Percentiles rank a stretch among this genome's conserved stretches.
phyloP scores from a whole-genome alignment of 495 filamentous ascomycete species.

The Annulohypoxylon moriforme region DNA sequence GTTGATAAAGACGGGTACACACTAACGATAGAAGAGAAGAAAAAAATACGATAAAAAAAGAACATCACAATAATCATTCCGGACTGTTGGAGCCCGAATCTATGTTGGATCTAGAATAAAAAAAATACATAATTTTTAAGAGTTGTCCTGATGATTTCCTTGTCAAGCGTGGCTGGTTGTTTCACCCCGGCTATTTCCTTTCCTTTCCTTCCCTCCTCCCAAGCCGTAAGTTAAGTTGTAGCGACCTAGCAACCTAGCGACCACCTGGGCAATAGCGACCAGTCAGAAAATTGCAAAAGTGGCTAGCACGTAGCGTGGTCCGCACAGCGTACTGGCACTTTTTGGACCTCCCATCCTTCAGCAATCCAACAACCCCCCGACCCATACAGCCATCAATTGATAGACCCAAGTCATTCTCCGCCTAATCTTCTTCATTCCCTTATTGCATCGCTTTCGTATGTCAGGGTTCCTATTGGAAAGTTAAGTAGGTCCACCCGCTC shows the following conservation, averaged over 20 bases:
- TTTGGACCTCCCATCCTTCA: conserved; percentile 38
- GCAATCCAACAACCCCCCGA: conserved; percentile 21
- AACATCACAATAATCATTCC: background rate
- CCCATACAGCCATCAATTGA: conserved; percentile 16
- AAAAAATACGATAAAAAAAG: background rate
- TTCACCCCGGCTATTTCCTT: conserved; percentile 42
- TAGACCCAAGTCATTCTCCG: conserved; percentile 22
- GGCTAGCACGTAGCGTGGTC: conserved; percentile 38
- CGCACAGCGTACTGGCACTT: conserved; percentile 7
- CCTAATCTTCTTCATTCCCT: conserved; percentile 42
- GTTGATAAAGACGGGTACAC: conserved; percentile 6
- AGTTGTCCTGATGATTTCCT: conserved; percentile 16
- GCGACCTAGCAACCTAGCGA: too few relatives aligned
- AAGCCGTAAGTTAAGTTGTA: conserved; percentile 30
- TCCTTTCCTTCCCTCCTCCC: conserved; percentile 26
- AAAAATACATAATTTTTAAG: conserved; percentile 2
- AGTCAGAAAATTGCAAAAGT: conserved; percentile 35
- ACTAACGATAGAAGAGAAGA: background rate
- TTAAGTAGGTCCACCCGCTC: conserved; percentile 24
- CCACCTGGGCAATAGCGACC: conserved; percentile 23
- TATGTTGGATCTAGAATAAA: background rate
- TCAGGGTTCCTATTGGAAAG: conserved; percentile 44
- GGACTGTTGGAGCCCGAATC: background rate
- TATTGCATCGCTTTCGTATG: conserved; percentile 34
- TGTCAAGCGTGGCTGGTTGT: conserved; percentile 29